Conservation (phyloP, 2,329 filamentous ascomycete genomes). For the Fragosphaeria purpurea region DNA sequence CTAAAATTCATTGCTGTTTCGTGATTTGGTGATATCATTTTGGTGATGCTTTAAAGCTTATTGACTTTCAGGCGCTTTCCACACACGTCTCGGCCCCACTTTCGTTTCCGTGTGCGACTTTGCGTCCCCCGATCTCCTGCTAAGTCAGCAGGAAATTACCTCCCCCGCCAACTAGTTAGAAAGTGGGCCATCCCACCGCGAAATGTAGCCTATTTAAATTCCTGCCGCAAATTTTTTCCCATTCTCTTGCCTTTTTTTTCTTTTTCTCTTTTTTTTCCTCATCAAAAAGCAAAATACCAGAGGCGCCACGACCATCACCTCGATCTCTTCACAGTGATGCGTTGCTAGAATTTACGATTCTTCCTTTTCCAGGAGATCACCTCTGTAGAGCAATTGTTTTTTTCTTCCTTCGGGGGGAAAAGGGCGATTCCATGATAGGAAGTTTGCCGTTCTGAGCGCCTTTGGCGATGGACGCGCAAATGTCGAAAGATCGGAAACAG, state of each 20-base stretch:
- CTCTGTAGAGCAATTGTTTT: conserved; percentile 42
- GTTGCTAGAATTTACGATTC: conserved; percentile 44
- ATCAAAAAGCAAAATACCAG: conserved; percentile 52
- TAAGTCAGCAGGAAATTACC: too few relatives aligned
- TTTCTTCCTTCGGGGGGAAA: too few relatives aligned
- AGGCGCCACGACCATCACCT: conserved; percentile 56
- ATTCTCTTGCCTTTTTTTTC: conserved; percentile 10
- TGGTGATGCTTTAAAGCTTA: too few relatives aligned
- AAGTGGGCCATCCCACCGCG: too few relatives aligned
- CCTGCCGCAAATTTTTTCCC: conserved; percentile 8
- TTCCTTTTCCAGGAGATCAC: conserved; percentile 8
- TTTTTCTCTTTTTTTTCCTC: conserved; percentile 36
- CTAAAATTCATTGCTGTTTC: too few relatives aligned
- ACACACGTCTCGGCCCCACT: too few relatives aligned
- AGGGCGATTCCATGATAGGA: conserved; percentile 46
- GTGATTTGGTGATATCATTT: too few relatives aligned
- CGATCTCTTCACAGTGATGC: conserved; percentile 45
- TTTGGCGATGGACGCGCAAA: conserved; percentile 38
- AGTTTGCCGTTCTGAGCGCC: conserved; percentile 42
- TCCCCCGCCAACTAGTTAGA: too few relatives aligned
- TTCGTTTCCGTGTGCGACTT: too few relatives aligned
- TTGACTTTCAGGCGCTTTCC: too few relatives aligned
- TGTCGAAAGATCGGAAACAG: conserved; percentile 52
- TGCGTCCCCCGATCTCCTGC: too few relatives aligned
- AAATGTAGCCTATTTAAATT: not conserved